phyloP scores from a whole-genome alignment of 139 green algal genomes.

The Picochlorum sp. region DNA sequence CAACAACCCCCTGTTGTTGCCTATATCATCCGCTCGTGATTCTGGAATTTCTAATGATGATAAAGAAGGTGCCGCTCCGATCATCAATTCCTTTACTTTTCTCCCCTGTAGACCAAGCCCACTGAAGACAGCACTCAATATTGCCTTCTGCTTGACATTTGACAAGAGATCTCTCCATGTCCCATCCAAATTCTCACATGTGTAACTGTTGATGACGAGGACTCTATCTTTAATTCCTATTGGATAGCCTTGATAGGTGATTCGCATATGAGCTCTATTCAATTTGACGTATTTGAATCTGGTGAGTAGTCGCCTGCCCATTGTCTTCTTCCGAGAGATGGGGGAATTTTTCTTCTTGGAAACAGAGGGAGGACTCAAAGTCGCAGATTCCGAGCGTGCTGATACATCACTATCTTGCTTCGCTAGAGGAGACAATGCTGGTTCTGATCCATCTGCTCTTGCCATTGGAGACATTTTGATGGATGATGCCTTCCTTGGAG shows the following conservation, averaged over 20 bases:
- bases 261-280: slow-evolving; percentile 58
- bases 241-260: slow-evolving; percentile 57
- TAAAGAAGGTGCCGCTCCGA: neutral
- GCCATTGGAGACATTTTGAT: neutral
- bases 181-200: slow-evolving; percentile 62
- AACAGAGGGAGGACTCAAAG: too few species aligned
- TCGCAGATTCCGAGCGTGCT: neutral
- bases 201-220: slow-evolving; percentile 60
- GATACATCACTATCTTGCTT: neutral
- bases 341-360: too few species aligned
- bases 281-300: slow-evolving; percentile 66
- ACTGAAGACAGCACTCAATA: slow-evolving; percentile 55
- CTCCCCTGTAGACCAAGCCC: slow-evolving; percentile 52
- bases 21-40: neutral
- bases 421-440: neutral
- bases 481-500: neutral
- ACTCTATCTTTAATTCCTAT: slow-evolving; percentile 53
- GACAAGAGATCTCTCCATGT: slow-evolving; percentile 58
- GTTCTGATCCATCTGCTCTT: neutral
- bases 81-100: slow-evolving; percentile 55
- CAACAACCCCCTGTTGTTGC: neutral
- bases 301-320: slow-evolving; percentile 13
- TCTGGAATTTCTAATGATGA: neutral
- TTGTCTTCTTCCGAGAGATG: neutral
- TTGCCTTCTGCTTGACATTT: slow-evolving; percentile 65